Evolutionary conservation across 139 green algal genomes (phyloP).

Genomic region (Micractinium sp.): DNA sequence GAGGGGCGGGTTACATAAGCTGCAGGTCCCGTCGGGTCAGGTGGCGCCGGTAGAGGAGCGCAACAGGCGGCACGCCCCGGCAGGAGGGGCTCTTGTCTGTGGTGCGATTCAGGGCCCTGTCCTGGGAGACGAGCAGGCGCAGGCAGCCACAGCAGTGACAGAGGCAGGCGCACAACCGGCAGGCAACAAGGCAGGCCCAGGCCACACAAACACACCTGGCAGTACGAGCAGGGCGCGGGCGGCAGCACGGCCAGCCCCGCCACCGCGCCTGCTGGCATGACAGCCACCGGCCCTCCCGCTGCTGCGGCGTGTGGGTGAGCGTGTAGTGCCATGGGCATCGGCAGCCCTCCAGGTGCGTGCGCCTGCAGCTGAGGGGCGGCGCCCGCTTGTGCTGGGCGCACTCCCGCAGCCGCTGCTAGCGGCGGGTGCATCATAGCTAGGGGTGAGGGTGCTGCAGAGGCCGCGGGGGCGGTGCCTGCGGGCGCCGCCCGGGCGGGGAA

Average conservation of each 20-base stretch:
- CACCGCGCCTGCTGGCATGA: neutral
- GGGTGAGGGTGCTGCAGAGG: no score
- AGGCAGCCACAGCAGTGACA: neutral
- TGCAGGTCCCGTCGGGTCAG: no score
- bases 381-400: neutral
- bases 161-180: no score
- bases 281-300: neutral
- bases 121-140: neutral
- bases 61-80: neutral
- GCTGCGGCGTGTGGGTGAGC: neutral
- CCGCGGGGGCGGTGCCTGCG: neutral
- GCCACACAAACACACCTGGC: neutral
- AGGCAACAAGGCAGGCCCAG: no score
- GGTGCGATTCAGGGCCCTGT: neutral
- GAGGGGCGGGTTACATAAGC: no score
- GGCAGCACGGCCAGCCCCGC: neutral
- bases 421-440: no score
- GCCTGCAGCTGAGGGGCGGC: neutral
- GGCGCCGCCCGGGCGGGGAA: neutral
- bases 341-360: neutral
- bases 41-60: neutral
- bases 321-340: neutral
- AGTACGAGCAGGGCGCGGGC: constrained; percentile 20
- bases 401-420: neutral
- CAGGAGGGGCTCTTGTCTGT: neutral